Conservation (phyloP, 768 basidiomycete species). For the Tulasnella sp. region DNA sequence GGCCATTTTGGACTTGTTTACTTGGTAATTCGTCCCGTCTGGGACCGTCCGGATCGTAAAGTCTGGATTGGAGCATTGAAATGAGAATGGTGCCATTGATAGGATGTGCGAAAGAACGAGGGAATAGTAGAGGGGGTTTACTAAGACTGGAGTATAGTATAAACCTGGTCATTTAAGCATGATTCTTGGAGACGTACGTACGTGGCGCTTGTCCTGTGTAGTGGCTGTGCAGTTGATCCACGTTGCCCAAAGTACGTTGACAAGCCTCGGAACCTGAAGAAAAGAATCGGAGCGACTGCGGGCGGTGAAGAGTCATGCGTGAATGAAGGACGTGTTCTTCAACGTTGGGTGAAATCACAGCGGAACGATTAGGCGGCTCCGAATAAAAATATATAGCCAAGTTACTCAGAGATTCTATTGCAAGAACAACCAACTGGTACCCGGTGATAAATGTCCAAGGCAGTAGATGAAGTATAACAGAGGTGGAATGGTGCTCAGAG, state of each 20-base stretch:
- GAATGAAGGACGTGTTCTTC: not conserved
- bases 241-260: not conserved
- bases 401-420: not conserved
- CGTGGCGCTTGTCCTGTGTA: not conserved
- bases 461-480: not conserved
- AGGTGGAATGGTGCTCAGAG: not conserved
- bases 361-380: not conserved
- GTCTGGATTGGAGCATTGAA: conserved; percentile 45
- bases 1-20: conserved; percentile 38
- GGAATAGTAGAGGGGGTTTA: not conserved
- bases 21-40: conserved; percentile 35
- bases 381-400: not conserved
- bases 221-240: not conserved
- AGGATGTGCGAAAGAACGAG: not conserved
- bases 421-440: not conserved
- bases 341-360: not conserved
- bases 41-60: conserved; percentile 49
- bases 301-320: not conserved
- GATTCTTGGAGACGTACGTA: not conserved
- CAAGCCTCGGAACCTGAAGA: not conserved
- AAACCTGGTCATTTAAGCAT: not conserved
- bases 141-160: not conserved
- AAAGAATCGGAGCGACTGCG: not conserved
- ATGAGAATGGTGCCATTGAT: conserved; percentile 25
- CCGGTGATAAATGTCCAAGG: not conserved